Base-by-base conservation (phyloP, 2,329 filamentous ascomycete species). In the Macroventuria anomochaeta region DNA sequence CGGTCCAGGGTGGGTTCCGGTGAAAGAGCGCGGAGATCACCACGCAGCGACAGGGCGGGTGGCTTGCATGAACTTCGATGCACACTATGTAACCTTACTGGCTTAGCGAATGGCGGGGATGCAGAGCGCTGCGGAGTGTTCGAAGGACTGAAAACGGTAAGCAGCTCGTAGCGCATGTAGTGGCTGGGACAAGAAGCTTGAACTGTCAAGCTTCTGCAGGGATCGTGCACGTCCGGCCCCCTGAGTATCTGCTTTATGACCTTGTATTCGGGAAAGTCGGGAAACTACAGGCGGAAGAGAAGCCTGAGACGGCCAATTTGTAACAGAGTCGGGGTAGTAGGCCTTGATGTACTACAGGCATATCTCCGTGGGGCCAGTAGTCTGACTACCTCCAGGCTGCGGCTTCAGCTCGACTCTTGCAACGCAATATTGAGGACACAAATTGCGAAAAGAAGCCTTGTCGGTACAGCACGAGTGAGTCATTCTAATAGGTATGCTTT, bases 121-220 rank as follows among this genome's bases (percentile, higher is more conserved):
- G 26, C 18, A 25, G 13, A 46, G 43, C 17, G 25, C 7, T 29
- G 7, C 31, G 41, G 15, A 34, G 39, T 3, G 25, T 20, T 42
- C 15, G 18, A 33, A 23, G 18, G 29, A 21, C 25, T 17, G 3
- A 2, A 44, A 34, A 13, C 20, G 34, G 8, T 26, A 18, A 26
- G 41, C 21, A 34, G 21, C 20, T 28, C 12, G 21, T n/a, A n/a
- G 12, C 26, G 23, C 32, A 33, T 37, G 33, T 33, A 33, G 20
- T 29, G 26, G 18, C 28, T 34, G 41, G 13, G 2, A 40, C 5
- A 13, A 8, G 18, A 43, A 36, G 40, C 44, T 50, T 55, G 41
- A 36, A 17, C 10, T 12, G 2, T 41, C 23, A 40, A 41, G 29
- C 34, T 53, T 53, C 33, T 46, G 49, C 42, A 46, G 36, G 36